Base-by-base conservation (phyloP, 495 filamentous ascomycete genomes). In the Tetracladium marchalianum region DNA sequence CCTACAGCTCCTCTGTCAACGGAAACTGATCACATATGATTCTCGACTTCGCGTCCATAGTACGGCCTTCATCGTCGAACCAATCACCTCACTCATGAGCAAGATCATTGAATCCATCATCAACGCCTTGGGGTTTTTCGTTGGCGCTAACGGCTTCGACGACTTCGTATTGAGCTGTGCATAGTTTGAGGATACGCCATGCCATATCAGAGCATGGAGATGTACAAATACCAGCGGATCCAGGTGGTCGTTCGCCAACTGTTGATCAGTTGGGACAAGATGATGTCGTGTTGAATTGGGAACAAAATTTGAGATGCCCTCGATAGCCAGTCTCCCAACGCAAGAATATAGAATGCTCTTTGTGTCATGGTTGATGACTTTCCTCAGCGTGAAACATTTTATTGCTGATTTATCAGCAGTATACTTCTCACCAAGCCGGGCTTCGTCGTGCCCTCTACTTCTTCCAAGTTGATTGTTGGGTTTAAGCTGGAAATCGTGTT, bases 171-270 rank as follows among this genome's bases (percentile, higher is more conserved):
- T 68, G 63, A 53, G 72, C 73, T 11, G 81, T 84, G 6, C 68
- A 54, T 54, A 82, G 71, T 65, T 72, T 79, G 24, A 84, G 62
- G 37, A 73, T 67, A 12, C 79, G 81, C 81, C 81, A 83, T 13
- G 68, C 60, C 54, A 83, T 68, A 31, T 65, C 78, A 80, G 35
- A 80, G 58, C 43, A 83, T 72, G 2, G 71, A 76, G 11, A 81
- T 55, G 54, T 70, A 74, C 60, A 79, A 82, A 31, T 83, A 16
- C 70, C 68, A 78, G 9, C 66, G 55, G 22, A 81, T 66, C 70
- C 75, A 83, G 10, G 41, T 49, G 4, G 66, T 80, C 43, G 71
- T 60, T 3, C 81, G 71, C 71, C 75, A 77, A n/a, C 58, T 32
- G 44, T 81, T 82, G 43, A 71, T 66, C 42, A 66, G 39, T 68